Conservation (phyloP, 225 moss, liverwort and hornwort species). For the Physcomitrellopsis africana region DNA sequence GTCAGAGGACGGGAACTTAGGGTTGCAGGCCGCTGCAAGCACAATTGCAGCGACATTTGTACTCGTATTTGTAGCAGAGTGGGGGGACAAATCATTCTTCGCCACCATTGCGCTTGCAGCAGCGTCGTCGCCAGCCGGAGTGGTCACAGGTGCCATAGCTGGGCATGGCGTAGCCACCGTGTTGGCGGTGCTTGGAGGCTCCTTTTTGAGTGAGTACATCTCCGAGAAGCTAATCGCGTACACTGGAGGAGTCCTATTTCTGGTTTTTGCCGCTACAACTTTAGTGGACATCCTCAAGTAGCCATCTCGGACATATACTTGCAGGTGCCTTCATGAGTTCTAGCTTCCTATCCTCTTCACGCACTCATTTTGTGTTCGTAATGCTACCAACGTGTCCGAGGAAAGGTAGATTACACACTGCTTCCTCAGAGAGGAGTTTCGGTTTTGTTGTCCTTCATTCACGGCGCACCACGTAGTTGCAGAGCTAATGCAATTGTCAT, state of each 20-base stretch:
- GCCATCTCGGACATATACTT: not conserved
- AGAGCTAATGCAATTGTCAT: not conserved
- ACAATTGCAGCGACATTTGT: slow-evolving; percentile 88
- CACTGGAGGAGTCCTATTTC: slow-evolving; percentile 78
- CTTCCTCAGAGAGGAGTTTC: not conserved
- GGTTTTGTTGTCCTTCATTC: not conserved
- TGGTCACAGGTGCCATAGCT: slow-evolving; percentile 84
- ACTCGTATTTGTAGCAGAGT: slow-evolving; percentile 94
- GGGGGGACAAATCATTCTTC: slow-evolving; percentile 98
- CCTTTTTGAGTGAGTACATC: slow-evolving; percentile 80
- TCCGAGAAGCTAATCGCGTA: slow-evolving; percentile 73
- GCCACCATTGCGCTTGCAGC: slow-evolving; percentile 94
- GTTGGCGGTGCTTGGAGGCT: slow-evolving; percentile 90
- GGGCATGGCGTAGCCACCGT: slow-evolving; percentile 87
- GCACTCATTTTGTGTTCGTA: not conserved
- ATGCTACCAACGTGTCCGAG: not conserved
- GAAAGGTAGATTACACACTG: not conserved
- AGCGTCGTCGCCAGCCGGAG: slow-evolving; percentile 82
- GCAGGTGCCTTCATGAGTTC: slow-evolving; percentile 12
- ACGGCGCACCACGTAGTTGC: not conserved
- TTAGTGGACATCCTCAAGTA: slow-evolving; percentile 69
- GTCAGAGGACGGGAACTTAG: slow-evolving; percentile 47
- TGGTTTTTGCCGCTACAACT: slow-evolving; percentile 79
- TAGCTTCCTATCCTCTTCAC: not conserved
- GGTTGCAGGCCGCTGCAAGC: slow-evolving; percentile 60